These are phyloP conservation scores for Amauroascus verrucosus DNA, from an alignment of 2,329 filamentous ascomycete species.

Conservation along the genomic window DNA sequence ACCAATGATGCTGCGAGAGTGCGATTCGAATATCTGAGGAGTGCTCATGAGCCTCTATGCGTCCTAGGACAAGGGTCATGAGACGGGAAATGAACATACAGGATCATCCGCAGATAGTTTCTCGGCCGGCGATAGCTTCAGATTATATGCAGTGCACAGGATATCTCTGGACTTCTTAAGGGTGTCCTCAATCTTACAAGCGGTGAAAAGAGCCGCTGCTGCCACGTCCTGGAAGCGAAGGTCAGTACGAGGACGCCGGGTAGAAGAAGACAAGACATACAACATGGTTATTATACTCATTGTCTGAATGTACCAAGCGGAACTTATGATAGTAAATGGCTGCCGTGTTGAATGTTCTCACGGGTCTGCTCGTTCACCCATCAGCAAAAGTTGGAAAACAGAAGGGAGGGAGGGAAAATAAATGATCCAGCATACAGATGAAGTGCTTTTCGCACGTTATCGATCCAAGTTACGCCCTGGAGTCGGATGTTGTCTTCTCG, in stretches of 20 bases:
- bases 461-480: constrained; percentile 80
- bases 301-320: constrained; percentile 71
- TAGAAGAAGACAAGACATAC: constrained; percentile 24
- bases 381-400: not conserved
- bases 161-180: constrained; percentile 94
- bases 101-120: constrained; percentile 69
- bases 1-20: constrained; percentile 72
- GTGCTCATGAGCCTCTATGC: not conserved
- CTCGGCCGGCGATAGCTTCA: constrained; percentile 60
- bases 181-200: constrained; percentile 96
- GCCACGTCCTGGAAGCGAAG: constrained; percentile 58
- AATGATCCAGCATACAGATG: constrained; percentile 53
- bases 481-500: constrained; percentile 72
- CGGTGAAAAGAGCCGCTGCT: constrained; percentile 76
- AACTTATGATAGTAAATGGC: constrained; percentile 92
- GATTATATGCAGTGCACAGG: constrained; percentile 77
- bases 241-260: constrained; percentile 3
- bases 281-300: constrained; percentile 69
- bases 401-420: not conserved
- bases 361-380: constrained; percentile 48
- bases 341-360: constrained; percentile 85
- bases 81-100: constrained; percentile 38
- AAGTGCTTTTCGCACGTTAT: constrained; percentile 67
- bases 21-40: constrained; percentile 62
- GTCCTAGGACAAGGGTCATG: not conserved